These are phyloP conservation scores for Ilex aquifolium DNA, from an alignment of 257 asterid species.

Conservation along the genomic window DNA sequence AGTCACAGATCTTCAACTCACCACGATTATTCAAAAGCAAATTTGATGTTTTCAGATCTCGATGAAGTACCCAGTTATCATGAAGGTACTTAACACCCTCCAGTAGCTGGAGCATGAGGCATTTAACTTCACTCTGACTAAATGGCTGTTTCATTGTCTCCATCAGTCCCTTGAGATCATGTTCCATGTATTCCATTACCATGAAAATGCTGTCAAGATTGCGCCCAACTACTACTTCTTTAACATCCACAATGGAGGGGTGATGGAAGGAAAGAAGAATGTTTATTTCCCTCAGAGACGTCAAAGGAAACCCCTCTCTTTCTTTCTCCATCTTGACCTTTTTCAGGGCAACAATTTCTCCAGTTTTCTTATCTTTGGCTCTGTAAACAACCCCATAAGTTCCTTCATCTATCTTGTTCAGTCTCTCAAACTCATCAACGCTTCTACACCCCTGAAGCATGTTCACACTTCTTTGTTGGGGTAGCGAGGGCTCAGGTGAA, in stretches of 20 bases:
- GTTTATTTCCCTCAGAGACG: conserved; percentile 80
- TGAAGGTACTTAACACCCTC: conserved; percentile 76
- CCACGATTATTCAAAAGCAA: conserved; percentile 69
- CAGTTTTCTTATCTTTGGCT: conserved; percentile 79
- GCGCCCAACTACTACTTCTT: conserved; percentile 83
- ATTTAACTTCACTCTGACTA: conserved; percentile 83
- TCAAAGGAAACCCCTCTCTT: conserved; percentile 84
- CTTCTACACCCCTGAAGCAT: conserved; percentile 93
- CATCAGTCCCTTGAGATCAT: conserved; percentile 75
- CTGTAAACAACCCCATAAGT: conserved; percentile 84
- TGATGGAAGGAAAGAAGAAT: conserved; percentile 75
- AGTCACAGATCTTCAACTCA: conserved; percentile 85
- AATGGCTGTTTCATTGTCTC: conserved; percentile 73
- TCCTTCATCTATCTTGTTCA: conserved; percentile 89
- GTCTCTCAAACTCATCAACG: conserved; percentile 77
- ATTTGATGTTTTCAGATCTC: conserved; percentile 87
- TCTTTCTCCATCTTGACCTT: conserved; percentile 88
- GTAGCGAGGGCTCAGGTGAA: conserved; percentile 40
- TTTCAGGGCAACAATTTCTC: conserved; percentile 87
- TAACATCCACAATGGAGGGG: conserved; percentile 78
- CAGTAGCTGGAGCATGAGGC: conserved; percentile 84
- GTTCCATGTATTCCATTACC: conserved; percentile 99
- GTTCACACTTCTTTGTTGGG: conserved; percentile 58
- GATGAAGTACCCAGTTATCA: conserved; percentile 84
- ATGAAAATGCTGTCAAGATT: conserved; percentile 68